These are phyloP conservation scores for Saccharomycopsis phalli DNA, from an alignment of 1,139 yeast genomes.

Conservation along the genomic window DNA sequence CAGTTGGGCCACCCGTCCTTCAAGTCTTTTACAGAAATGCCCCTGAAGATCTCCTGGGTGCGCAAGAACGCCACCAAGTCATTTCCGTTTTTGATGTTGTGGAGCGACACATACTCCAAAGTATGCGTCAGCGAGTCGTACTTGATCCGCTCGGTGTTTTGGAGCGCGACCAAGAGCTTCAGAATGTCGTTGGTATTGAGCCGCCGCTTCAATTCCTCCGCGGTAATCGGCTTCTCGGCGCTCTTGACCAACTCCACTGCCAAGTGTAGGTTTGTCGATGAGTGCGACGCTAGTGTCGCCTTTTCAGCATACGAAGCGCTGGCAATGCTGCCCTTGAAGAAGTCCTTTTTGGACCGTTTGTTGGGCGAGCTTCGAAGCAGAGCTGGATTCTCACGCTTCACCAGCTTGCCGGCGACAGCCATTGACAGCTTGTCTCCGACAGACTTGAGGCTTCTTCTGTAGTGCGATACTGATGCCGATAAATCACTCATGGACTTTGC, in stretches of 20 bases:
- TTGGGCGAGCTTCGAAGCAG: background rate
- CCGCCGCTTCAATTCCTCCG: conserved; percentile 52
- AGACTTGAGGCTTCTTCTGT: no score
- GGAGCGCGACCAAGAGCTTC: conserved; percentile 58
- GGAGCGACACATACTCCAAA: conserved; percentile 79
- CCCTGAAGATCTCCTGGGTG: conserved; percentile 80
- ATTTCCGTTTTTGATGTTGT: conserved; percentile 74
- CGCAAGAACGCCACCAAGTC: conserved; percentile 69
- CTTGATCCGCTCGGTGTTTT: conserved; percentile 66
- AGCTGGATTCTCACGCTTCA: no score
- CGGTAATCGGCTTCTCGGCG: conserved; percentile 55
- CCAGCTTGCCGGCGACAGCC: no score
- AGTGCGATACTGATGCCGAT: no score
- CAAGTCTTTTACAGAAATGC: conserved; percentile 78
- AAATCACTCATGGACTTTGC: no score
- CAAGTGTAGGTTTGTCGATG: conserved; percentile 71
- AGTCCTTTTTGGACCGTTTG: background rate
- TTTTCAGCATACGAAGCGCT: background rate
- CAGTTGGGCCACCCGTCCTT: conserved; percentile 98
- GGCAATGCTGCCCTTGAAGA: background rate
- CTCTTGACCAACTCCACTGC: conserved; percentile 84
- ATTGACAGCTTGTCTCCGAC: no score
- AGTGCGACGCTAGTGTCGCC: conserved; percentile 43
- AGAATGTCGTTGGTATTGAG: conserved; percentile 34
- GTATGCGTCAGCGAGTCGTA: conserved; percentile 53